phyloP scores from a whole-genome alignment of 1,284 basidiomycete species.

The Pholiota adiposa region DNA sequence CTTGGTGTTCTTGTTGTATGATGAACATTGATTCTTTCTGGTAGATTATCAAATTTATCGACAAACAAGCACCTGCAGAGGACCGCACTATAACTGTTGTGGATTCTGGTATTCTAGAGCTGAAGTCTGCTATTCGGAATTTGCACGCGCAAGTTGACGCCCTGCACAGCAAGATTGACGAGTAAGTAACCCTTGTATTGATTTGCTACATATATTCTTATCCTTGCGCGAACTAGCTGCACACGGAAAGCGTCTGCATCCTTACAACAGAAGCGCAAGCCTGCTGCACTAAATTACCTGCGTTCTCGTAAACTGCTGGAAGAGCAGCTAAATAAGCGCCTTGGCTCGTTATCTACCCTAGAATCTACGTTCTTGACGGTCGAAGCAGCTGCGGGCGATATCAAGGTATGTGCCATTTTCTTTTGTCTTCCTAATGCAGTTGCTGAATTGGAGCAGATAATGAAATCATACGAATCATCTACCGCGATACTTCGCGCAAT shows the following conservation, averaged over 20 bases:
- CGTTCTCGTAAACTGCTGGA: constrained; percentile 82
- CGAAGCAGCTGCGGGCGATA: constrained; percentile 86
- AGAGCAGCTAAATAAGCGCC: constrained; percentile 75
- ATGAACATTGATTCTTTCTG: background rate
- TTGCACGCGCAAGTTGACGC: constrained; percentile 70
- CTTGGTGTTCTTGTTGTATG: background rate
- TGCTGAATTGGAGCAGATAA: constrained; percentile 58
- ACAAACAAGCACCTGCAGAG: constrained; percentile 36
- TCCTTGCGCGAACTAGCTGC: constrained; percentile 46
- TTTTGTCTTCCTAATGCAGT: constrained; percentile 3
- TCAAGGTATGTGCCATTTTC: constrained; percentile 64
- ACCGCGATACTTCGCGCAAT: constrained; percentile 77
- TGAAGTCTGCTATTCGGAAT: constrained; percentile 68
- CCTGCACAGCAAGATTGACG: constrained; percentile 69
- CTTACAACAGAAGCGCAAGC: constrained; percentile 71
- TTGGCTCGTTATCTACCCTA: constrained; percentile 76
- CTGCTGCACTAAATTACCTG: constrained; percentile 76
- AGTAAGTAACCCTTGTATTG: constrained; percentile 44
- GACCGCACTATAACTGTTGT: constrained; percentile 63
- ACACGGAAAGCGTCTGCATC: constrained; percentile 68
- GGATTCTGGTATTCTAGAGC: constrained; percentile 76
- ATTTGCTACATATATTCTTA: constrained; percentile 6
- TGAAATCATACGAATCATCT: constrained; percentile 85
- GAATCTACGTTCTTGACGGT: constrained; percentile 80
- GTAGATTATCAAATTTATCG: constrained; percentile 80